Evolutionary conservation across 2,329 filamentous ascomycete genomes (phyloP).

Genomic region (Colletotrichum tamarilloi): DNA sequence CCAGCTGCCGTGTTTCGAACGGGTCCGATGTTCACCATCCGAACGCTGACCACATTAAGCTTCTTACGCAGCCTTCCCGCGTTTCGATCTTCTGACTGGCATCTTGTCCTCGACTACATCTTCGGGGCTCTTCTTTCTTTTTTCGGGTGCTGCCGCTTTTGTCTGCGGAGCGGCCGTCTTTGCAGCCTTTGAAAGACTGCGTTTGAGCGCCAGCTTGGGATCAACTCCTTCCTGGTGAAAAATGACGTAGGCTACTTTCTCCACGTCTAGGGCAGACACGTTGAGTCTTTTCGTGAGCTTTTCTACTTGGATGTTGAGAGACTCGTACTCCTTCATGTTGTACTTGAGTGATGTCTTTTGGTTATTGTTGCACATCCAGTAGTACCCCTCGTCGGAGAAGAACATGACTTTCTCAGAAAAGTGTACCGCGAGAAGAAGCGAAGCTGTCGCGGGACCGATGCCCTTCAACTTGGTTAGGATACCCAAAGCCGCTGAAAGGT

Average conservation of each 20-base stretch:
- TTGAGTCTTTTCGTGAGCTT: slow-evolving; percentile 59
- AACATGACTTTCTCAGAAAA: slow-evolving; percentile 72
- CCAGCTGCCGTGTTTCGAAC: background rate
- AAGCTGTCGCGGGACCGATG: slow-evolving; percentile 83
- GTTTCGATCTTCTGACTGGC: slow-evolving; percentile 42
- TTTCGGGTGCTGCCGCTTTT: slow-evolving; percentile 33
- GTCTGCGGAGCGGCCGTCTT: background rate
- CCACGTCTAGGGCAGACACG: slow-evolving; percentile 70
- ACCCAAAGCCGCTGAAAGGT: slow-evolving; percentile 58
- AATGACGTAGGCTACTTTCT: slow-evolving; percentile 78
- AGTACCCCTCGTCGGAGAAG: slow-evolving; percentile 84
- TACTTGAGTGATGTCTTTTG: slow-evolving; percentile 72
- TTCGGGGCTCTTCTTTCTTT: slow-evolving; percentile 38
- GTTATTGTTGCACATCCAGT: slow-evolving; percentile 73
- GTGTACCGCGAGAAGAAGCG: slow-evolving; percentile 75
- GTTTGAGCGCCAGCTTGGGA: background rate
- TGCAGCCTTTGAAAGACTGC: background rate
- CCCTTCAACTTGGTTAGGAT: slow-evolving; percentile 73
- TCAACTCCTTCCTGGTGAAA: slow-evolving; percentile 54
- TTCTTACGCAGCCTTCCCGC: slow-evolving; percentile 39
- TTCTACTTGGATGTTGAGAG: slow-evolving; percentile 58
- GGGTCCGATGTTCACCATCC: slow-evolving; percentile 8
- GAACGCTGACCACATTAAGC: background rate
- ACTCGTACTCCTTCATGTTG: slow-evolving; percentile 73
- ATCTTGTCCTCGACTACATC: slow-evolving; percentile 35